Percentiles rank a stretch among this genome's conserved stretches.
Conservation (phyloP, 2,329 filamentous ascomycete genomes). For the Orbilia ellipsospora region DNA sequence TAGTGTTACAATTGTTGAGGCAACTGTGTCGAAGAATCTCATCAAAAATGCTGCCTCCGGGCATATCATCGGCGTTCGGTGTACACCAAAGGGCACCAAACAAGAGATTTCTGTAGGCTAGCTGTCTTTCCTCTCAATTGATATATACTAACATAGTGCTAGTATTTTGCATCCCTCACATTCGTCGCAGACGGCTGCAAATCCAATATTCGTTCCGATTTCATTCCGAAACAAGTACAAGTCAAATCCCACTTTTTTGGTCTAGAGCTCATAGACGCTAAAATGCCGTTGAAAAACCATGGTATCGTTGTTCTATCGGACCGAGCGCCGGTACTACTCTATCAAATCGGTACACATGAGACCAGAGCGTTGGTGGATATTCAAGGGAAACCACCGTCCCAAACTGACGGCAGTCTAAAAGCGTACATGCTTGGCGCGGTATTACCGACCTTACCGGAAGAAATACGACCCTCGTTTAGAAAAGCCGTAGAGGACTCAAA, state of each 20-base stretch:
- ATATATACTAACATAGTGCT: constrained; percentile 59
- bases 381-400: constrained; percentile 77
- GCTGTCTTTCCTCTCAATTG: not conserved
- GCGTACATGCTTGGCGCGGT: constrained; percentile 83
- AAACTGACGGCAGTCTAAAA: constrained; percentile 82
- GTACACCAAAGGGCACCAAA: constrained; percentile 55
- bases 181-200: constrained; percentile 92
- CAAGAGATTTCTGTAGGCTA: constrained; percentile 60
- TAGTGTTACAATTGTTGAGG: constrained; percentile 85
- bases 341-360: constrained; percentile 96
- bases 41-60: constrained; percentile 75
- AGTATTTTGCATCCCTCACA: constrained; percentile 88
- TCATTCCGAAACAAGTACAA: constrained; percentile 74
- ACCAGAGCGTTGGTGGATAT: constrained; percentile 91
- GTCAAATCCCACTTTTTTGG: constrained; percentile 91
- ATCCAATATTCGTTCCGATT: constrained; percentile 87
- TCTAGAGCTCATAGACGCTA: constrained; percentile 88
- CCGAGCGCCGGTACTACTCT: constrained; percentile 82
- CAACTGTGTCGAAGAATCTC: constrained; percentile 77
- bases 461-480: constrained; percentile 77
- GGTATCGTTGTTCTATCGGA: constrained; percentile 90
- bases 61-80: constrained; percentile 80
- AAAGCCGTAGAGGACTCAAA: constrained; percentile 78
- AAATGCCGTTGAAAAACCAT: constrained; percentile 77
- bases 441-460: constrained; percentile 78